These are phyloP conservation scores for Nemania diffusa DNA, from an alignment of 2,329 filamentous ascomycete genomes.

Conservation along the genomic window DNA sequence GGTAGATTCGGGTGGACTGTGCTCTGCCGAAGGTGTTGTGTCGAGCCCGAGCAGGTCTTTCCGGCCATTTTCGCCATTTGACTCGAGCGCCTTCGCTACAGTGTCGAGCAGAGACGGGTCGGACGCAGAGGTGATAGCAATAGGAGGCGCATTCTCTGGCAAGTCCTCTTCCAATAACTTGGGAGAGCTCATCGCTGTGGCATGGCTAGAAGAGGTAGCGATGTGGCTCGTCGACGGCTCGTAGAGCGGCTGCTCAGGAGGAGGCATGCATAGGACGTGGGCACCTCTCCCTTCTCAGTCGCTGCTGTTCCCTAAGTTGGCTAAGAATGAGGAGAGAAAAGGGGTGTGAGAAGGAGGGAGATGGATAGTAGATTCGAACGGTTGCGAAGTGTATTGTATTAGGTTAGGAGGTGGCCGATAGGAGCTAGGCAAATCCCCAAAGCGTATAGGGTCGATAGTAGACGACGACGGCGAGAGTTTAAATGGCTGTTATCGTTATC, in stretches of 20 bases:
- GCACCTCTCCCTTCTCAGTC: slow-evolving; percentile 7
- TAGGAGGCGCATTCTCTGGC: slow-evolving; percentile 34
- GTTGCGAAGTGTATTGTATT: neutral
- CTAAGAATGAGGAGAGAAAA: neutral
- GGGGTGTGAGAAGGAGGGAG: neutral
- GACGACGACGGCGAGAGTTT: neutral
- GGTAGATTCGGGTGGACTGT: neutral
- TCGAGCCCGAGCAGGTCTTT: slow-evolving; percentile 8
- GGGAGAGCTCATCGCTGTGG: slow-evolving; percentile 47
- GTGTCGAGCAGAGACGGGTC: slow-evolving; percentile 22
- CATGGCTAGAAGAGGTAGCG: slow-evolving; percentile 44
- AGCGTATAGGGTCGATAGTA: neutral
- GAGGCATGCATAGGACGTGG: slow-evolving; percentile 44
- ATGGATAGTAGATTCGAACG: neutral
- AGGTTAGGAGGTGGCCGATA: neutral
- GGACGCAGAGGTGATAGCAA: slow-evolving; percentile 24
- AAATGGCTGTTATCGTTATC: slow-evolving; percentile 35
- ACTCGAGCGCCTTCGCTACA: slow-evolving; percentile 2
- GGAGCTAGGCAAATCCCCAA: neutral
- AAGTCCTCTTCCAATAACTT: slow-evolving; percentile 40
- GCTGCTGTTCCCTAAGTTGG: neutral
- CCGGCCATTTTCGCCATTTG: slow-evolving; percentile 14
- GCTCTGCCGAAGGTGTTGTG: slow-evolving; percentile 8
- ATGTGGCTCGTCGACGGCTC: slow-evolving; percentile 38
- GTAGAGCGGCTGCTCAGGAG: slow-evolving; percentile 41